phyloP scores from a whole-genome alignment of 2,329 filamentous ascomycete genomes.

The Apiospora arundinis region DNA sequence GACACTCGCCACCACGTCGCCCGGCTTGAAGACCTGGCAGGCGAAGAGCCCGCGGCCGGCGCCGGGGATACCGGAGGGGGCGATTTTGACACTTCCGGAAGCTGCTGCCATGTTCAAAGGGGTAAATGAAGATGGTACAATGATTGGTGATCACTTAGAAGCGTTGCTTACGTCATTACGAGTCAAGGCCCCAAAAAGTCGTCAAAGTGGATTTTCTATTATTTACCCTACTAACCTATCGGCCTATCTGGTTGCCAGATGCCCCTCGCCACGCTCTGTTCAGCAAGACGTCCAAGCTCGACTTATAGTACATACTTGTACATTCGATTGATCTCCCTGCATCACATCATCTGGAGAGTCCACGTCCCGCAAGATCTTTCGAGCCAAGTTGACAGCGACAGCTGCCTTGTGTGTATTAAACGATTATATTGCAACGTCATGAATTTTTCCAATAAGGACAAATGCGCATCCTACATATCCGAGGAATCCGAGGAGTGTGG shows the following conservation, averaged over 20 bases:
- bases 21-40: constrained; percentile 32
- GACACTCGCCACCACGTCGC: constrained; percentile 32
- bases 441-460: background rate
- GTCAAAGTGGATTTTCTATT: constrained; percentile 2
- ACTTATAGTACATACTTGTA: background rate
- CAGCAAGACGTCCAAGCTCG: background rate
- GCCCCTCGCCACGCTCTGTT: background rate
- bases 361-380: background rate
- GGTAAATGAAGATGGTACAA: background rate
- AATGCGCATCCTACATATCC: background rate
- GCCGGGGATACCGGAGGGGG: constrained; percentile 30
- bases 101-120: background rate
- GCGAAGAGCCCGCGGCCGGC: constrained; percentile 38
- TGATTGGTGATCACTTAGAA: constrained; percentile 15
- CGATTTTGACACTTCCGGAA: constrained; percentile 30
- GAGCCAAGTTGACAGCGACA: background rate
- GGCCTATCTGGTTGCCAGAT: background rate
- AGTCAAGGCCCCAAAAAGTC: background rate
- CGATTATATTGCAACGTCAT: no score
- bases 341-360: background rate
- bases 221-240: background rate
- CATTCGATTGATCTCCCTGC: background rate
- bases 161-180: constrained; percentile 12
- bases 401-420: background rate
- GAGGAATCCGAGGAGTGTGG: background rate